These are phyloP conservation scores for Tetradesmus obliquus DNA, from an alignment of 139 green algal species.

Conservation along the genomic window DNA sequence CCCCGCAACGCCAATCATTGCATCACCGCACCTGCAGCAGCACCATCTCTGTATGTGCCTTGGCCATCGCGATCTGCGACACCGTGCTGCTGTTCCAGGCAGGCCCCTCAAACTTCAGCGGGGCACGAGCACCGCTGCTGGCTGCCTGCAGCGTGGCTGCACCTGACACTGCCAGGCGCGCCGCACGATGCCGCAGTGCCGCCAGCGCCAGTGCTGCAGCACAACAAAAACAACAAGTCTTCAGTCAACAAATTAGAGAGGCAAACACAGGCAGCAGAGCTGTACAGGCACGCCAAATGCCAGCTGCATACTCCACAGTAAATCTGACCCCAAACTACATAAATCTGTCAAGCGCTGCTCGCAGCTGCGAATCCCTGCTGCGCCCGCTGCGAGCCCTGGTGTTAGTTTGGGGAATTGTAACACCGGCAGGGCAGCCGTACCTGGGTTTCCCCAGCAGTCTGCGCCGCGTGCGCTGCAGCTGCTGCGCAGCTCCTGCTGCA, in stretches of 20 bases:
- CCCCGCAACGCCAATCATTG: no score
- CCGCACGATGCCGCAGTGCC: conserved; percentile 66
- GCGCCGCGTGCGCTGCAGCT: conserved; percentile 32
- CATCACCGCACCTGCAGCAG: conserved; percentile 51
- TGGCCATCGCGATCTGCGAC: conserved; percentile 70
- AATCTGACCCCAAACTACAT: no score
- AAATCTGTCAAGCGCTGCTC: background rate
- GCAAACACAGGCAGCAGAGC: background rate
- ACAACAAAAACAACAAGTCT: background rate
- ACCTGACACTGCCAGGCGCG: conserved; percentile 50
- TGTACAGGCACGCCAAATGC: no score
- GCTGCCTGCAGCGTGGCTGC: conserved; percentile 45
- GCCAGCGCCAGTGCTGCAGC: conserved; percentile 24
- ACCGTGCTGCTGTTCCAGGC: conserved; percentile 84
- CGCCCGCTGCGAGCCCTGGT: no score
- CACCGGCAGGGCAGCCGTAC: background rate
- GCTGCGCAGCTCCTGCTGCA: conserved; percentile 39
- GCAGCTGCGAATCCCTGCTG: background rate
- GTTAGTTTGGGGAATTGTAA: no score
- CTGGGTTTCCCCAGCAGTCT: conserved; percentile 39
- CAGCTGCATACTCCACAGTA: no score
- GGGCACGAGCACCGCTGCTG: background rate
- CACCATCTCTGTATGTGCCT: conserved; percentile 71
- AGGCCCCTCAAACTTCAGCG: conserved; percentile 76
- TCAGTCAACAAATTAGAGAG: no score